Base-by-base conservation (phyloP, 345 rosid genomes). In the Populus davidiana region DNA sequence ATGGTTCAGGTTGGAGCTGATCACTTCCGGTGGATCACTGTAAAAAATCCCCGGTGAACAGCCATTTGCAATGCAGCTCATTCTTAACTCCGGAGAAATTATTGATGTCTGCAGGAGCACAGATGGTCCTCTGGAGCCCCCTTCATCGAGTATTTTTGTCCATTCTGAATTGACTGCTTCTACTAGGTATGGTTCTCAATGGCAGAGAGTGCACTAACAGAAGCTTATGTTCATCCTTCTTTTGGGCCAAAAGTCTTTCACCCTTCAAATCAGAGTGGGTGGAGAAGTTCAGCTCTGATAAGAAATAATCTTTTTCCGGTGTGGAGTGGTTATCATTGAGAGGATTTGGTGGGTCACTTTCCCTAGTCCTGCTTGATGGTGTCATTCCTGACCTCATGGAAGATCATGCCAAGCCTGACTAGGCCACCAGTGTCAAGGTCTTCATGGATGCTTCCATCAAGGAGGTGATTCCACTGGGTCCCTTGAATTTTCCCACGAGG, bases 271-370 rank as follows among this genome's bases (percentile, higher is more conserved):
- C 87, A 88, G 16, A 90, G 96, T 76, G 74, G 77, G 59, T 91
- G 96, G 96, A 89, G 83, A 81, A 90, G 90, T 81, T 91, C 97
- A 35, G 91, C 86, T 38, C 78, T 91, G 72, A 84, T 86, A 65
- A 88, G 91, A 81, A 88, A 87, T 83, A 91, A 95, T 74, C 90
- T 92, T 41, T 88, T 33, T 4, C 93, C 65, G 93, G 90, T 74
- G 93, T 92, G 70, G 97, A 91, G 82, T 90, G 93, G 96, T 72
- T 91, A 63, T 79, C 91, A 72, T 81, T 92, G 83, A 80, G 69
- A 78, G 94, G 97, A 80, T 59, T 64, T 44, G 94, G 93, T 61
- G 92, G 91, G 18, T 89, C 83, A 1, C 77, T 77, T 80, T 88
- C 91, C 20, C 79, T 90, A 49, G 83, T 75, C 47, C 73, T 92